Evolutionary conservation across 1,284 basidiomycete genomes (phyloP).

Genomic region (Rhodotorula sp.): DNA sequence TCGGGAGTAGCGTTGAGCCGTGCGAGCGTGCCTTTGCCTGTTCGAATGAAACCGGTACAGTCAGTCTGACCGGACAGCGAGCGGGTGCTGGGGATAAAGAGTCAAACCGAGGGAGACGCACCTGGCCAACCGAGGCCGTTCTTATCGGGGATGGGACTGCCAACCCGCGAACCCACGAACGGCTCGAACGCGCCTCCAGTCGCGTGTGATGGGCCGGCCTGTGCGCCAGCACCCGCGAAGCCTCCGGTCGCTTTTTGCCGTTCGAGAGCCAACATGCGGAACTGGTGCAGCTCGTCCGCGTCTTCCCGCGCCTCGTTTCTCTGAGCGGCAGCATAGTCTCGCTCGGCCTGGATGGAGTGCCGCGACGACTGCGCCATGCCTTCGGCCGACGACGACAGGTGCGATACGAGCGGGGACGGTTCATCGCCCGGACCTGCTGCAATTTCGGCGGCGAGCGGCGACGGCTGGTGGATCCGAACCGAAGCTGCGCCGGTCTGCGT

Average conservation of each 20-base stretch:
- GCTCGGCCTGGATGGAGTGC: constrained; percentile 9
- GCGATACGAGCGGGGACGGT: constrained; percentile 1
- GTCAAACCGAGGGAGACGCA: constrained; percentile 50
- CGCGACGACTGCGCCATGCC: background rate
- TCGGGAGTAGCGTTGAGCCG: constrained; percentile 74
- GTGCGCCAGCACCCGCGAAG: background rate
- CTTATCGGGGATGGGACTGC: constrained; percentile 35
- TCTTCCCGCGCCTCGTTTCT: constrained; percentile 17
- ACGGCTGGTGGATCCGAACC: constrained; percentile 4
- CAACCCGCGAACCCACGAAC: constrained; percentile 29
- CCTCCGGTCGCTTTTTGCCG: constrained; percentile 8
- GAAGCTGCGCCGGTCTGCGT: background rate
- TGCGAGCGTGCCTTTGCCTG: constrained; percentile 85
- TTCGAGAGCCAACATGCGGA: constrained; percentile 19
- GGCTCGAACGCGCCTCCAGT: constrained; percentile 19
- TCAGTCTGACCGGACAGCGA: too few species aligned
- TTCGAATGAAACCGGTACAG: background rate
- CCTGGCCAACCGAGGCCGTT: constrained; percentile 93
- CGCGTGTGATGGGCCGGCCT: background rate
- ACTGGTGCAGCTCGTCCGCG: constrained; percentile 19
- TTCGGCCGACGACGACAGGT: constrained; percentile 4
- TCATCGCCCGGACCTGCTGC: background rate
- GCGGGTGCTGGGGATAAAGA: constrained; percentile 4
- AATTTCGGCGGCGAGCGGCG: constrained; percentile 16
- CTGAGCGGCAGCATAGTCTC: background rate